phyloP scores from a whole-genome alignment of 306 rosid species.

The Canavalia gladiata region DNA sequence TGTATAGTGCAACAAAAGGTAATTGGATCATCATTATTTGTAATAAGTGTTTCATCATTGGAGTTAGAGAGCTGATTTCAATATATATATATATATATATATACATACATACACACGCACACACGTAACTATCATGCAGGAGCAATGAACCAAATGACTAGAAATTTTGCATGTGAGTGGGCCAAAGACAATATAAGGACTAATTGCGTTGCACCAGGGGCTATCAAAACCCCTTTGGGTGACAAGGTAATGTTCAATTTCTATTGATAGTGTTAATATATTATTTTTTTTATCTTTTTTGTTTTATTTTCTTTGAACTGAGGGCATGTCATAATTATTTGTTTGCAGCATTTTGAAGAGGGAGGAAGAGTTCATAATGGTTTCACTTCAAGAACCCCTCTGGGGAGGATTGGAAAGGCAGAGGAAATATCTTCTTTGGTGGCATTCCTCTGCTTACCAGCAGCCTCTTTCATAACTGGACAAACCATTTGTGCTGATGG shows the following conservation, averaged over 20 bases:
- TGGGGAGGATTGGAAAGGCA: constrained; percentile 57
- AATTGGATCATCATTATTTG: neutral
- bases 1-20: constrained; percentile 58
- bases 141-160: constrained; percentile 62
- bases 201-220: constrained; percentile 67
- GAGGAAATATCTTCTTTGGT: constrained; percentile 59
- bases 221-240: constrained; percentile 46
- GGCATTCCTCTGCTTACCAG: constrained; percentile 60
- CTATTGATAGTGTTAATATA: neutral
- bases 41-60: too few relatives aligned
- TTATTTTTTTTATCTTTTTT: neutral
- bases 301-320: neutral
- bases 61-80: neutral
- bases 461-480: constrained; percentile 50
- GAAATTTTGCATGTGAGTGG: constrained; percentile 71
- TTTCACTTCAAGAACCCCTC: constrained; percentile 42
- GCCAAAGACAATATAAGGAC: constrained; percentile 67
- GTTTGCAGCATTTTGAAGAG: constrained; percentile 32
- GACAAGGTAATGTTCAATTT: constrained; percentile 32
- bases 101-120: too few relatives aligned
- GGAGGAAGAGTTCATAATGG: constrained; percentile 29
- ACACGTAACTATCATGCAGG: constrained; percentile 42
- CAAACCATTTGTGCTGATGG: constrained; percentile 47
- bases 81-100: too few relatives aligned
- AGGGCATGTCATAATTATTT: neutral